Base-by-base conservation (phyloP, 345 rosid genomes). In the Fremontodendron californicum region DNA sequence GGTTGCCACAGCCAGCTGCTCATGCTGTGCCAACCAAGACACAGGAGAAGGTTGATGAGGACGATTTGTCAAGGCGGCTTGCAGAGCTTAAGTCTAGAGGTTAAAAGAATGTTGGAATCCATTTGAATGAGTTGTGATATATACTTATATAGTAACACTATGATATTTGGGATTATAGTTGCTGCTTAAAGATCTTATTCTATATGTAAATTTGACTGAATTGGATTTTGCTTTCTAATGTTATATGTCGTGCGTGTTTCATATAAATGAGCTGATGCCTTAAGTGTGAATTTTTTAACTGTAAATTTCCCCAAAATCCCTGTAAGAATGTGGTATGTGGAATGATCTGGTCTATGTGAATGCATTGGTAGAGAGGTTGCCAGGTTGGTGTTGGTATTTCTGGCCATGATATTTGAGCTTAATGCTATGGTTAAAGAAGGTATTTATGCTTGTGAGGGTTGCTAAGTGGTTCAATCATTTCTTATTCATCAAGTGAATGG, bases 11-110 rank as follows among this genome's bases (percentile, higher is more conserved):
- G 80, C 92, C 99, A 5, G 96, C 96, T 77, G 93, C 90, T 9
- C 99, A 96, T 88, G 94, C 98, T 21, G 83, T 96, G 23, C 78
- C 98, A n/a, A 87, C 91, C 71, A 89, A 86, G 82, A 71, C 88
- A 5, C 83, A 84, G 81, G 99, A 93, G 85, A 96, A 93, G 86
- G 97, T 93, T 23, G 98, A 93, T n/a, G 98, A 93, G 86, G 99
- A 93, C 52, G 98, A 96, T 81, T 82, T 93, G 85, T 85, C 99
- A 29, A 91, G 97, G 93, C 84, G 99, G 73, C 99, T 96, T 75
- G 99, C 97, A 0, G 99, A 96, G 82, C 96, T 96, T 29, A 96
- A 96, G 87, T 87, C 94, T 76, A 93, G 91, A 84, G 99, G 98
- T 1, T 96, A 83, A 78, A 35, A 15, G 29, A 49, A 49, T 49